A percentile compares a stretch with the other conserved stretches of the same genome.
These are phyloP conservation scores for Pisolithus orientalis DNA, from an alignment of 768 basidiomycete genomes.

Conservation along the genomic window DNA sequence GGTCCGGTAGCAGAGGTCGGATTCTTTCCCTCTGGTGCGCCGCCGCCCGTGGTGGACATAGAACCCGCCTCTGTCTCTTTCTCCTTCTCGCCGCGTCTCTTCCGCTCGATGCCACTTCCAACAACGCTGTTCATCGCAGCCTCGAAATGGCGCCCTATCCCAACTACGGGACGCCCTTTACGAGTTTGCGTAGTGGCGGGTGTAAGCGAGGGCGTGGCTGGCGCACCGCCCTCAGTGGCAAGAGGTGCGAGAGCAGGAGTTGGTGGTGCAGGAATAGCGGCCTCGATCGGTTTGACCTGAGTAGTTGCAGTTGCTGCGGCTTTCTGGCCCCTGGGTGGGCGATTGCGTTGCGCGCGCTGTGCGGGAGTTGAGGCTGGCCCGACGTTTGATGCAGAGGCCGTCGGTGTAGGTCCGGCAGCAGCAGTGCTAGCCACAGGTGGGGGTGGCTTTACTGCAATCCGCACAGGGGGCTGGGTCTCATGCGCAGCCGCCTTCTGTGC, in stretches of 20 bases:
- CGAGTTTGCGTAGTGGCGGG: conserved; percentile 23
- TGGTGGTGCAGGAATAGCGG: background rate
- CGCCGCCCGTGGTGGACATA: background rate
- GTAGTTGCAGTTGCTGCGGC: background rate
- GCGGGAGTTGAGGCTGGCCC: background rate
- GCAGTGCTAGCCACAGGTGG: background rate
- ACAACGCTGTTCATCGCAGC: conserved; percentile 60
- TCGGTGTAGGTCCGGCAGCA: no score
- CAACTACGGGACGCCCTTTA: conserved; percentile 52
- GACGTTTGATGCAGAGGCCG: background rate
- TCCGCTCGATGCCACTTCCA: conserved; percentile 26
- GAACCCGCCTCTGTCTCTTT: conserved; percentile 19
- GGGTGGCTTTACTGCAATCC: conserved; percentile 7
- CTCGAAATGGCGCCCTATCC: conserved; percentile 63
- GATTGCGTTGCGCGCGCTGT: conserved; percentile 10
- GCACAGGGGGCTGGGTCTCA: background rate
- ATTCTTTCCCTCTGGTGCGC: background rate
- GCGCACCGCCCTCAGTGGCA: background rate
- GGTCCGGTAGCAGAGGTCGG: background rate
- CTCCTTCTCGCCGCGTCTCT: conserved; percentile 24
- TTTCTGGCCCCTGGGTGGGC: conserved; percentile 6
- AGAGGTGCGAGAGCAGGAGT: background rate
- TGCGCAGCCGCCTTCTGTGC: conserved; percentile 17
- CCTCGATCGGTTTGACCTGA: background rate
- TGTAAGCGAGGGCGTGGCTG: conserved; percentile 3